Percentiles rank a stretch among this genome's conserved stretches.
Conservation (phyloP, 495 filamentous ascomycete species). For the Penicillium nucicola region DNA sequence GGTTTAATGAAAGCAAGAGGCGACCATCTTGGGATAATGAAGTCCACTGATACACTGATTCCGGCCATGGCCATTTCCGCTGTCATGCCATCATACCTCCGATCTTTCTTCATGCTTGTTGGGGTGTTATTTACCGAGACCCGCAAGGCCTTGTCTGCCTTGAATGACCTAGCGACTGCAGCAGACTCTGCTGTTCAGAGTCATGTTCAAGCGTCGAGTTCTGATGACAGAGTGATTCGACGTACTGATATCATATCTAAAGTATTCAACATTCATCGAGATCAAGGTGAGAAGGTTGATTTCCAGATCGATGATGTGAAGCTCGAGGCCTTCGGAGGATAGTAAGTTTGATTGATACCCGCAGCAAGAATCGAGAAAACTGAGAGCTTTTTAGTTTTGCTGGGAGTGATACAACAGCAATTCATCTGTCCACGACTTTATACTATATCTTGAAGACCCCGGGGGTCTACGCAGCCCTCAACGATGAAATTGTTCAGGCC, state of each 20-base stretch:
- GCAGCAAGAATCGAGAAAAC: neutral
- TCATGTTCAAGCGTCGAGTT: constrained; percentile 1
- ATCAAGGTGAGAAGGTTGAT: constrained; percentile 10
- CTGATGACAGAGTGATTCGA: neutral
- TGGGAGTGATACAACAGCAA: constrained; percentile 51
- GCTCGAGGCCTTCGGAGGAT: constrained; percentile 13
- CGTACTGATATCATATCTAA: constrained; percentile 17
- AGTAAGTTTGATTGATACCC: constrained; percentile 11
- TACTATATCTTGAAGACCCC: constrained; percentile 52
- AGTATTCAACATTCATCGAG: constrained; percentile 8
- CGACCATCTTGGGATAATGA: constrained; percentile 14
- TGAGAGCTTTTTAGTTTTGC: constrained; percentile 27
- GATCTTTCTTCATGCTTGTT: constrained; percentile 15
- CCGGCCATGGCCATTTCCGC: constrained; percentile 22
- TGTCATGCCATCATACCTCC: constrained; percentile 21
- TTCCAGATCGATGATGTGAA: constrained; percentile 21
- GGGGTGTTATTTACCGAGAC: constrained; percentile 9
- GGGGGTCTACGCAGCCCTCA: constrained; percentile 41
- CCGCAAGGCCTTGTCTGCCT: constrained; percentile 10
- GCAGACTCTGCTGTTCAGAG: constrained; percentile 12
- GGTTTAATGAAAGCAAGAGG: constrained; percentile 27
- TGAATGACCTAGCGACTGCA: constrained; percentile 12
- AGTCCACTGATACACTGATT: constrained; percentile 20
- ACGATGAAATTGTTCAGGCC: constrained; percentile 47
- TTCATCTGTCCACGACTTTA: constrained; percentile 41